These are phyloP conservation scores for Neospora caninum DNA, from an alignment of 169 alveolate genomes.

Conservation along the genomic window DNA sequence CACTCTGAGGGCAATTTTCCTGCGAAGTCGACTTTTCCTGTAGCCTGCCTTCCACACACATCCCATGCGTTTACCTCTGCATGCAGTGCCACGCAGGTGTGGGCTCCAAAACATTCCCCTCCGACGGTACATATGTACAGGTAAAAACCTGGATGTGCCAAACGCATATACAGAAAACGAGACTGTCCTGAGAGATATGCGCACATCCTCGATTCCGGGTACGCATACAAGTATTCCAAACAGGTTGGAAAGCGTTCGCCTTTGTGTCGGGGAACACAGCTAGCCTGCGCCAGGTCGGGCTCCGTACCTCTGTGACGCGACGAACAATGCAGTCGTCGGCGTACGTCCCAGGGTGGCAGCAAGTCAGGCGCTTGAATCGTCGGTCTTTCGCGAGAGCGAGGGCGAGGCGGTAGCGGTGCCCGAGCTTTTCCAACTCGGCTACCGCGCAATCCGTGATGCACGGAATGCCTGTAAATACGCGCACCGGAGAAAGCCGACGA, in stretches of 20 bases:
- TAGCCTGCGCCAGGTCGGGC: too few species aligned
- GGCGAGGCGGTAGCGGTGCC: conserved; percentile 97
- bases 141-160: not conserved
- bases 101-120: not conserved
- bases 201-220: too few species aligned
- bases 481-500: not conserved
- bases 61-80: not conserved
- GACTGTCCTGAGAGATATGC: too few species aligned
- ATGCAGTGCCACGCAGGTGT: not conserved
- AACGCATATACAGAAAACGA: too few species aligned
- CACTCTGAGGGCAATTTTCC: not conserved
- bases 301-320: conserved; percentile 85
- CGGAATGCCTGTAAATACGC: conserved; percentile 79
- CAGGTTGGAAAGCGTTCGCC: too few species aligned
- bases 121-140: not conserved
- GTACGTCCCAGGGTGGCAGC: conserved; percentile 98
- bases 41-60: not conserved
- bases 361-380: conserved; percentile 93
- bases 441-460: conserved; percentile 98
- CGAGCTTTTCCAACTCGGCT: conserved; percentile 99
- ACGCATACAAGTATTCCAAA: too few species aligned
- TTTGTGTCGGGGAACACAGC: too few species aligned
- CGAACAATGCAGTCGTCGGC: conserved; percentile 99
- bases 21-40: not conserved
- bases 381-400: conserved; percentile 95